phyloP scores from a whole-genome alignment of 768 basidiomycete species.

The Leccinum fibrillosum region DNA sequence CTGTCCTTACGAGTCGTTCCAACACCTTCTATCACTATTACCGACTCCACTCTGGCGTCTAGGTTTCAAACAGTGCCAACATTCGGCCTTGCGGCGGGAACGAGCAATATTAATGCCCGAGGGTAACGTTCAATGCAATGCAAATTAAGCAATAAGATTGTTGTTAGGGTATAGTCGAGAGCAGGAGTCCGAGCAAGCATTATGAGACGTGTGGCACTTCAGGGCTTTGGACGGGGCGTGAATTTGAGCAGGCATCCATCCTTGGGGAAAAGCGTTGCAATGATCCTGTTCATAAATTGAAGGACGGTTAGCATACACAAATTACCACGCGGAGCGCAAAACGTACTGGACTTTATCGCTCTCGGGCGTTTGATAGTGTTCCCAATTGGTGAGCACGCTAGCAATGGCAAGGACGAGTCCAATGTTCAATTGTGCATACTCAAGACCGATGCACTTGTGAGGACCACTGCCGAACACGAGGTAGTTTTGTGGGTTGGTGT shows the following conservation, averaged over 20 bases:
- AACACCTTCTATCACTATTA: not conserved
- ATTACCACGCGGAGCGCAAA: not conserved
- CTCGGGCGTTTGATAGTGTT: constrained; percentile 77
- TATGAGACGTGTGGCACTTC: not conserved
- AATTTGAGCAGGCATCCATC: constrained; percentile 85
- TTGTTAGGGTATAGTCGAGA: constrained; percentile 8
- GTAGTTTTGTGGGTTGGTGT: constrained; percentile 88
- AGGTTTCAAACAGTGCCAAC: not conserved
- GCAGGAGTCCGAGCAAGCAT: not conserved
- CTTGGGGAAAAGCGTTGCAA: constrained; percentile 96
- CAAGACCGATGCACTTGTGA: constrained; percentile 87
- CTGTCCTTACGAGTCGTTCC: not conserved
- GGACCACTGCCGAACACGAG: constrained; percentile 94
- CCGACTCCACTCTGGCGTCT: not conserved
- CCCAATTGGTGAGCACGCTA: constrained; percentile 74
- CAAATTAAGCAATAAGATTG: constrained; percentile 13
- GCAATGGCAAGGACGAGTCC: constrained; percentile 83
- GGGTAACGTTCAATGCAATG: not conserved
- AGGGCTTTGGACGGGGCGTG: constrained; percentile 48
- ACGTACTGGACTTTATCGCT: constrained; percentile 83
- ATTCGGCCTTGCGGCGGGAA: too few species aligned
- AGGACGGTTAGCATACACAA: not conserved
- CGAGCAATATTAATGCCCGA: not conserved
- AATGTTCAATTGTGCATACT: constrained; percentile 93
- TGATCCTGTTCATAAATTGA: constrained; percentile 52